Evolutionary conservation across 108 stramenopile species (phyloP).

Genomic region (Cyclotella choctawhatcheeana): DNA sequence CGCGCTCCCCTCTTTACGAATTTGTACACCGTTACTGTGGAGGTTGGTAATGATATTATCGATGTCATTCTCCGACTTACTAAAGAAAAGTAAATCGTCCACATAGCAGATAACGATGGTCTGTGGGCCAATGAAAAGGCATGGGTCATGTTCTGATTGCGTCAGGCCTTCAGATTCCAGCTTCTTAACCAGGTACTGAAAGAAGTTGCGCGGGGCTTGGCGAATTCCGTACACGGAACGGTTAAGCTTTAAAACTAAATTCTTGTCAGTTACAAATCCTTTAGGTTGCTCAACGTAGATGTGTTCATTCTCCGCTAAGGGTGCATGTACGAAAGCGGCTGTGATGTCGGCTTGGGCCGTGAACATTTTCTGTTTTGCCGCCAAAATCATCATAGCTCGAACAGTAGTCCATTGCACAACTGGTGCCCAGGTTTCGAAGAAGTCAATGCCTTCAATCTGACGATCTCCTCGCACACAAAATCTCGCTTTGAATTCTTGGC

Average conservation of each 20-base stretch:
- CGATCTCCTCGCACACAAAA: constrained; percentile 44
- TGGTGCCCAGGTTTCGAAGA: neutral
- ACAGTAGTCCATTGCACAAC: constrained; percentile 1
- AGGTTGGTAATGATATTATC: neutral
- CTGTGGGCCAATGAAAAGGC: constrained; percentile 31
- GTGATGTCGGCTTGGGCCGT: neutral
- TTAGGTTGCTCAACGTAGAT: too few species aligned
- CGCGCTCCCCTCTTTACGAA: neutral
- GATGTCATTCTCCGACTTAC: neutral
- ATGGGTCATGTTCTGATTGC: constrained; percentile 36
- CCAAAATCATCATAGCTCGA: neutral
- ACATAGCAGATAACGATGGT: constrained; percentile 39
- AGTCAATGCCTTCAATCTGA: neutral
- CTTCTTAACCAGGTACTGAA: neutral
- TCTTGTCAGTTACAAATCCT: too few species aligned
- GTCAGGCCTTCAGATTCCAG: constrained; percentile 2
- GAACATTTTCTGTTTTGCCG: neutral
- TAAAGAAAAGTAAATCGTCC: constrained; percentile 38
- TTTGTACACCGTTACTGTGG: neutral
- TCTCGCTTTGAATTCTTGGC: constrained; percentile 56
- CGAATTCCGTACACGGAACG: too few species aligned
- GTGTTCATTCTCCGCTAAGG: too few species aligned
- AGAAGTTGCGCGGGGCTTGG: too few species aligned
- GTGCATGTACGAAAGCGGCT: neutral
- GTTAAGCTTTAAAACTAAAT: too few species aligned